A percentile compares a stretch with the other conserved stretches of the same genome.
Conservation (phyloP, 106 monocot genomes). For the Vanilla planifolia region DNA sequence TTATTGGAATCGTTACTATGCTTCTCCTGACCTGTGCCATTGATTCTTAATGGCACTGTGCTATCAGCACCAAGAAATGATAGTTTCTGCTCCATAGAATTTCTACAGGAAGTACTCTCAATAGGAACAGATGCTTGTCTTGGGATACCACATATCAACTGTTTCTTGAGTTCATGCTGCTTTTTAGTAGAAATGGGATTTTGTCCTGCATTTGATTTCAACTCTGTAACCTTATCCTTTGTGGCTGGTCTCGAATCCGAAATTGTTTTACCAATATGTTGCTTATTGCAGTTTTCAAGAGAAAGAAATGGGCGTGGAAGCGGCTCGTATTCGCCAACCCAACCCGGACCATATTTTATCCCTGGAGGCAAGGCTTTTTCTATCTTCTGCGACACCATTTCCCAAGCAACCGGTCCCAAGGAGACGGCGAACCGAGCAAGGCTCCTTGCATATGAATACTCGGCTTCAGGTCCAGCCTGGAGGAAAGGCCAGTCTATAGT, state of each 20-base stretch:
- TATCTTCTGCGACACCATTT: slow-evolving; percentile 69
- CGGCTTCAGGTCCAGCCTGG: slow-evolving; percentile 54
- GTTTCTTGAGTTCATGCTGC: slow-evolving; percentile 13
- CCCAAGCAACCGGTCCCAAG: slow-evolving; percentile 74
- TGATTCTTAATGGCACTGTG: slow-evolving; percentile 5
- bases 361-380: slow-evolving; percentile 57
- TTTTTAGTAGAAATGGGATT: slow-evolving; percentile 4
- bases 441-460: slow-evolving; percentile 77
- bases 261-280: neutral
- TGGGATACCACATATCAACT: neutral
- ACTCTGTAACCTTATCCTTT: slow-evolving; percentile 10
- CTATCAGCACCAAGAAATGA: slow-evolving; percentile 15
- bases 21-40: neutral
- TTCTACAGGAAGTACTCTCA: neutral
- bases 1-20: neutral
- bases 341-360: slow-evolving; percentile 82
- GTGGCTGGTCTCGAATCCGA: neutral
- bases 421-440: slow-evolving; percentile 64
- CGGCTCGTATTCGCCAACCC: slow-evolving; percentile 88
- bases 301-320: slow-evolving; percentile 41
- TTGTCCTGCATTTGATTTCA: slow-evolving; percentile 6
- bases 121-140: slow-evolving; percentile 11
- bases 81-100: slow-evolving; percentile 18
- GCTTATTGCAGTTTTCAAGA: slow-evolving; percentile 14
- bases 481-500: slow-evolving; percentile 13